These are phyloP conservation scores for Jackrogersella minutella DNA, from an alignment of 495 filamentous ascomycete species.

Conservation along the genomic window DNA sequence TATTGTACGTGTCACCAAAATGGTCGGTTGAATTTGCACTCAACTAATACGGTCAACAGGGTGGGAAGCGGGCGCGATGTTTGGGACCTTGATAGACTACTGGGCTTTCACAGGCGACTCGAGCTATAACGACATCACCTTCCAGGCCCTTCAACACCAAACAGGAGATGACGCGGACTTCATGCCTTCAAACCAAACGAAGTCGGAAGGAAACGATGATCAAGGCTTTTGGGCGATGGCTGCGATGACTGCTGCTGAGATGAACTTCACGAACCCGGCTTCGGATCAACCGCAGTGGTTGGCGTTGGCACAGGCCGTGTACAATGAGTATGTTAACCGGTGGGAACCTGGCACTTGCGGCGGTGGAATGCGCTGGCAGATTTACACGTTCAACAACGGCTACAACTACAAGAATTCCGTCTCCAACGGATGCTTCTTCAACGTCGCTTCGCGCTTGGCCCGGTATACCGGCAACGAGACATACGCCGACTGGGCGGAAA, in stretches of 20 bases:
- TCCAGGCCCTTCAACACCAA: slow-evolving; percentile 67
- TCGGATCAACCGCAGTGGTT: slow-evolving; percentile 73
- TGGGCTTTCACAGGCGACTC: slow-evolving; percentile 70
- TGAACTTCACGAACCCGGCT: slow-evolving; percentile 68
- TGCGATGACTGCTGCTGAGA: slow-evolving; percentile 71
- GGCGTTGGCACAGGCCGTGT: slow-evolving; percentile 78
- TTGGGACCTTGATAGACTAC: slow-evolving; percentile 71
- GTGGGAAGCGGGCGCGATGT: slow-evolving; percentile 82
- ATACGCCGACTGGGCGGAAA: slow-evolving; percentile 75
- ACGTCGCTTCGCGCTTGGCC: slow-evolving; percentile 73
- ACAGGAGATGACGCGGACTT: slow-evolving; percentile 66
- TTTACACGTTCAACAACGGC: slow-evolving; percentile 79
- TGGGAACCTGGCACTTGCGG: slow-evolving; percentile 74
- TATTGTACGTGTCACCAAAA: slow-evolving; percentile 47
- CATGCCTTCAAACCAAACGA: slow-evolving; percentile 70
- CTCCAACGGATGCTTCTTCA: slow-evolving; percentile 75
- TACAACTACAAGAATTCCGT: slow-evolving; percentile 81
- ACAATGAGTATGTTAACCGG: slow-evolving; percentile 73
- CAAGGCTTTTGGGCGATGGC: slow-evolving; percentile 74
- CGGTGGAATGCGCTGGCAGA: slow-evolving; percentile 86
- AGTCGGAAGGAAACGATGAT: slow-evolving; percentile 72
- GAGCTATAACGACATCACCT: slow-evolving; percentile 64
- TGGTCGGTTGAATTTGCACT: not conserved
- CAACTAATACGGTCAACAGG: slow-evolving; percentile 61
- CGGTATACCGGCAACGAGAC: slow-evolving; percentile 74